Conservation (phyloP, 169 alveolate genomes). For the Theileria sp. region DNA sequence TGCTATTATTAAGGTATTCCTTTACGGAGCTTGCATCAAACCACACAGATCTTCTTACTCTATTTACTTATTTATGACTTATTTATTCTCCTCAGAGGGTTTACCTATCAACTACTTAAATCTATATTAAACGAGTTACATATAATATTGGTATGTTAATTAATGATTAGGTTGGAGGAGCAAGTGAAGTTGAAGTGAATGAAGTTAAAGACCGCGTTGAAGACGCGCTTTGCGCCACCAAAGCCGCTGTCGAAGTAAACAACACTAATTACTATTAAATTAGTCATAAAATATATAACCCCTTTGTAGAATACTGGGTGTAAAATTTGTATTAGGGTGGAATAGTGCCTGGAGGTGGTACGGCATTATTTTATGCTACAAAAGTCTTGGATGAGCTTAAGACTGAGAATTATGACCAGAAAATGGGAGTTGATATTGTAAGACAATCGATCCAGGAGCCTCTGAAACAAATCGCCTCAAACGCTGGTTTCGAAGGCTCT, state of each 20-base stretch:
- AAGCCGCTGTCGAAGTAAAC: conserved; percentile 96
- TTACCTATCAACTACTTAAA: no score
- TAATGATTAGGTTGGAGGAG: conserved; percentile 91
- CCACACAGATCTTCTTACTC: no score
- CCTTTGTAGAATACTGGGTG: no score
- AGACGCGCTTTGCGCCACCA: conserved; percentile 98
- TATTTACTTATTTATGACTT: no score
- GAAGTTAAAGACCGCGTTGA: conserved; percentile 97
- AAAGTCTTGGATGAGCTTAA: conserved; percentile 74
- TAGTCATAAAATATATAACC: not conserved
- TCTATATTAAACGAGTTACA: no score
- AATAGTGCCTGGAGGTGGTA: conserved; percentile 98
- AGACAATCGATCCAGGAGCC: conserved; percentile 96
- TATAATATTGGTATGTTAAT: not conserved
- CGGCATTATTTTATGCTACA: conserved; percentile 92
- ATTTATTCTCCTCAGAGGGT: no score
- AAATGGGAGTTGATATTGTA: conserved; percentile 93
- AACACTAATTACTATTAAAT: no score
- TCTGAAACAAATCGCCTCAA: conserved; percentile 92
- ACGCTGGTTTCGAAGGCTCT: conserved; percentile 98
- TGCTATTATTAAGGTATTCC: conserved; percentile 88
- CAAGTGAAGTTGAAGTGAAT: conserved; percentile 95
- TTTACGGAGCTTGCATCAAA: not conserved
- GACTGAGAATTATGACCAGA: conserved; percentile 88
- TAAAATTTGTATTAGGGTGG: conserved; percentile 84